Percentiles rank a stretch among this genome's conserved stretches.
phyloP scores from a whole-genome alignment of 1,139 yeast genomes.

The Candida neerlandica region DNA sequence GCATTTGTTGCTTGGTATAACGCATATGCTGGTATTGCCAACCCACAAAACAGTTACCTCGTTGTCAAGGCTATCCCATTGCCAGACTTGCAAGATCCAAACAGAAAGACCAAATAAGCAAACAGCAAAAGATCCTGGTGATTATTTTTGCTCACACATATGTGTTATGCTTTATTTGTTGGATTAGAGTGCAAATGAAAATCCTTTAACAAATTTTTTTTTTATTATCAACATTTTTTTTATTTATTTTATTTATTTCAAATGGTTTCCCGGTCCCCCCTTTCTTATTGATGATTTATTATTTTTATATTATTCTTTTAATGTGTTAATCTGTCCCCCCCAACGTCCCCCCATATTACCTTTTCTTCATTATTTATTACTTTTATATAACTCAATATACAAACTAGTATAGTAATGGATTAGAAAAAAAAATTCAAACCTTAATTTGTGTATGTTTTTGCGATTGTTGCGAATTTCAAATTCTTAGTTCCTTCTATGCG shows the following conservation, averaged over 20 bases:
- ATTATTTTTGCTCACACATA: neutral
- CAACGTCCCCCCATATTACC: neutral
- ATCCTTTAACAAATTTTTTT: neutral
- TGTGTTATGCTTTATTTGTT: neutral
- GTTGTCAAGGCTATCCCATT: constrained; percentile 53
- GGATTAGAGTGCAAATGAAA: neutral
- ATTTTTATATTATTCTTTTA: constrained; percentile 8
- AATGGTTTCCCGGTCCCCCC: constrained; percentile 9
- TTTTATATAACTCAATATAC: constrained; percentile 7
- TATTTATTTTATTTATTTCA: neutral
- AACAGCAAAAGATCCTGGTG: neutral
- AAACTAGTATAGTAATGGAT: constrained; percentile 12
- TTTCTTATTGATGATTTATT: constrained; percentile 6
- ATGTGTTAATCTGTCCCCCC: constrained; percentile 15
- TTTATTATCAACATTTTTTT: constrained; percentile 3
- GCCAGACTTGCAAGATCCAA: constrained; percentile 39
- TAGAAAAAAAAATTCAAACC: constrained; percentile 1
- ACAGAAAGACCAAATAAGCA: constrained; percentile 7
- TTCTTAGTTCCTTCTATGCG: too few species aligned
- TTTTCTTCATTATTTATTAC: constrained; percentile 8
- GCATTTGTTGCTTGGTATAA: constrained; percentile 87
- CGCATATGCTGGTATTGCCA: constrained; percentile 90
- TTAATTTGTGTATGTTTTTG: neutral
- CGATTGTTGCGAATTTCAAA: neutral
- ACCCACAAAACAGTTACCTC: constrained; percentile 67